Evolutionary conservation across 1,284 basidiomycete species (phyloP).

Genomic region (Leccinum ponderosum): DNA sequence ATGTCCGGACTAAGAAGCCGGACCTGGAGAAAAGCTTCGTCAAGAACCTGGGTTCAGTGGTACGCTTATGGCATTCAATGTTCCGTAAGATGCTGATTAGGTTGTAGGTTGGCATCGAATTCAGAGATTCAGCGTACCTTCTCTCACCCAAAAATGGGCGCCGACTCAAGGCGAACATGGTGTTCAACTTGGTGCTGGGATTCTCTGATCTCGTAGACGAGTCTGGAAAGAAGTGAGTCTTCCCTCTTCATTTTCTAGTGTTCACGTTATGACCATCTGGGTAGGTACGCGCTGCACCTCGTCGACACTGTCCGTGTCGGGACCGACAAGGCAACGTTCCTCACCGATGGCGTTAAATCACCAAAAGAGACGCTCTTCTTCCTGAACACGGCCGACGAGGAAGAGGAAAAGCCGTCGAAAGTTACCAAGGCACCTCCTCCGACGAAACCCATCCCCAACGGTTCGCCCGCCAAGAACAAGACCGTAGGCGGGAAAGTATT

Average conservation of each 20-base stretch:
- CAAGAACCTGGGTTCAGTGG: constrained; percentile 91
- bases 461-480: constrained; percentile 68
- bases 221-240: constrained; percentile 70
- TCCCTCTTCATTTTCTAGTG: background rate
- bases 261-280: constrained; percentile 7
- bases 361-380: constrained; percentile 91
- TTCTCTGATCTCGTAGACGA: constrained; percentile 81
- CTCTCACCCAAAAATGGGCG: constrained; percentile 81
- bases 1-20: constrained; percentile 75
- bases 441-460: constrained; percentile 52
- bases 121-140: constrained; percentile 86
- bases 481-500: constrained; percentile 81
- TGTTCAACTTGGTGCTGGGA: constrained; percentile 83
- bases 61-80: constrained; percentile 37
- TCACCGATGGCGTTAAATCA: constrained; percentile 85
- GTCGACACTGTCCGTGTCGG: constrained; percentile 88
- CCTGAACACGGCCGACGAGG: constrained; percentile 56
- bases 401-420: constrained; percentile 55
- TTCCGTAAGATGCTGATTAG: constrained; percentile 1
- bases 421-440: constrained; percentile 59
- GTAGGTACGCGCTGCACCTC: constrained; percentile 86
- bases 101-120: constrained; percentile 84
- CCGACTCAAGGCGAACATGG: constrained; percentile 78
- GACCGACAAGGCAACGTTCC: constrained; percentile 62
- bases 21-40: constrained; percentile 84